Percentiles rank a stretch among this genome's conserved stretches.
Evolutionary conservation across 495 filamentous ascomycete genomes (phyloP).

Genomic region (Geoglossum glabrum): DNA sequence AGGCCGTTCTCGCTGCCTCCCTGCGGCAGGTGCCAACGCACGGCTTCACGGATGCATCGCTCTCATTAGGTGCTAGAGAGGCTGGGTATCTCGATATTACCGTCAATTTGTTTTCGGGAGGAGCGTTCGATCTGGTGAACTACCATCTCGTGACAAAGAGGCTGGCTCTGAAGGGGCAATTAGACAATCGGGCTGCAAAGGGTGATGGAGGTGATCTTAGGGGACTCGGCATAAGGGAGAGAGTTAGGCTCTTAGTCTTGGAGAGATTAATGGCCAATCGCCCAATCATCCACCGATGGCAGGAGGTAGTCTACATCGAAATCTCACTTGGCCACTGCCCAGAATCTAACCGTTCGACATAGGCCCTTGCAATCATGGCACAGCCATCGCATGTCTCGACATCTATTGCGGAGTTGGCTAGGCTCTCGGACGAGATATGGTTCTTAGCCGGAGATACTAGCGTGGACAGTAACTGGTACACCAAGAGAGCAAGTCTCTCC

Average conservation of each 20-base stretch:
- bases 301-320: constrained; percentile 42
- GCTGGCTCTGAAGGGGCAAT: constrained; percentile 29
- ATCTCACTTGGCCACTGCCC: not conserved
- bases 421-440: constrained; percentile 72
- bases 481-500: constrained; percentile 58
- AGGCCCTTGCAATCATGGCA: constrained; percentile 84
- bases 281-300: constrained; percentile 52
- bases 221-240: constrained; percentile 26
- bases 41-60: constrained; percentile 55
- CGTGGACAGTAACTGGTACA: constrained; percentile 80
- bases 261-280: constrained; percentile 53
- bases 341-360: not conserved
- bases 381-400: constrained; percentile 51
- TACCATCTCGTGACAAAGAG: constrained; percentile 61
- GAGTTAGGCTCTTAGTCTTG: constrained; percentile 44
- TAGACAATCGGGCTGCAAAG: constrained; percentile 8
- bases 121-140: constrained; percentile 59
- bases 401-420: constrained; percentile 60
- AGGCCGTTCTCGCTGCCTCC: constrained; percentile 58
- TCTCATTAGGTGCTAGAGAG: constrained; percentile 61
- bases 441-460: constrained; percentile 61
- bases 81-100: constrained; percentile 73
- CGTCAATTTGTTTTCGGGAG: constrained; percentile 58
- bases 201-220: constrained; percentile 5
- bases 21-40: constrained; percentile 58